Conservation (phyloP, 306 rosid genomes). For the Cucumis cinereus region DNA sequence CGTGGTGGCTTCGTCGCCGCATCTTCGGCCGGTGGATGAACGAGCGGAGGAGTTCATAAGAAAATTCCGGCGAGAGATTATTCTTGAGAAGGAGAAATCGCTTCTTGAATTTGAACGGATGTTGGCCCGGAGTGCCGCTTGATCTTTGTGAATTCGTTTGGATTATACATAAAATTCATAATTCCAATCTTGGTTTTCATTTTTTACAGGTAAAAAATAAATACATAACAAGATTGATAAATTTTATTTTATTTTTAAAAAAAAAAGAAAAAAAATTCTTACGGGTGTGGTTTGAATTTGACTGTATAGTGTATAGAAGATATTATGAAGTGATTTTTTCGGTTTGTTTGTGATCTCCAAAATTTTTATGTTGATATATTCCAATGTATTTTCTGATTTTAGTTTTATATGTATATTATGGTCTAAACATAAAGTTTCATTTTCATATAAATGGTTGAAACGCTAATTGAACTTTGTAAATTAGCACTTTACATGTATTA, state of each 20-base stretch:
- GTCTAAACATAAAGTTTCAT: no score
- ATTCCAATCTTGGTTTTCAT: background rate
- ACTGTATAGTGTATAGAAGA: background rate
- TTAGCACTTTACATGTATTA: no score
- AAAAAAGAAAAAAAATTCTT: no score
- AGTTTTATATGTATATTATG: background rate
- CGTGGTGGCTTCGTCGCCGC: conserved; percentile 44
- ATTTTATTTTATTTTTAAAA: no score
- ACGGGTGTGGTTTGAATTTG: background rate
- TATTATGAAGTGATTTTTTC: background rate
- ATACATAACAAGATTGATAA: background rate
- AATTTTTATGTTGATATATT: background rate
- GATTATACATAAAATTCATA: background rate
- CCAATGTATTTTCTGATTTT: background rate
- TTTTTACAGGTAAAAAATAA: background rate
- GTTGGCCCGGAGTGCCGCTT: conserved; percentile 24
- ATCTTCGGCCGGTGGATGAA: conserved; percentile 34
- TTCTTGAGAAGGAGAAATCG: conserved; percentile 40
- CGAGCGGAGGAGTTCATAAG: conserved; percentile 57
- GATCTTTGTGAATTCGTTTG: background rate
- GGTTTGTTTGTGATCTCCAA: background rate
- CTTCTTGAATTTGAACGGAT: conserved; percentile 30
- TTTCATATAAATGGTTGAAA: no score
- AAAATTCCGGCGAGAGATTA: conserved; percentile 40
- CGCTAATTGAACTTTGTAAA: no score